These are phyloP conservation scores for Trichoderma oligosporum DNA, from an alignment of 2,329 filamentous ascomycete genomes.

Conservation along the genomic window DNA sequence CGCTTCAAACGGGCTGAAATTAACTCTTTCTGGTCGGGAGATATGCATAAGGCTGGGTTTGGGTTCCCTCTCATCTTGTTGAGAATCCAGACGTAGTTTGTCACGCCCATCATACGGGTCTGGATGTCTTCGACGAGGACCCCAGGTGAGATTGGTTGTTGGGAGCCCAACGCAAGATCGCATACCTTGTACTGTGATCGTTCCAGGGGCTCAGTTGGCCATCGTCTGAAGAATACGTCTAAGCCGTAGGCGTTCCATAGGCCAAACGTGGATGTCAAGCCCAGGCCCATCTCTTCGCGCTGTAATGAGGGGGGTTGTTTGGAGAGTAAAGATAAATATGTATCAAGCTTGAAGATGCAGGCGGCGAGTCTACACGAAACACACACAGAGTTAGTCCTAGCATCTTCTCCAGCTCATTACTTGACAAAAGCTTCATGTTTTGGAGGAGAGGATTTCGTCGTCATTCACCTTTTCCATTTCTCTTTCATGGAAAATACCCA, in stretches of 20 bases:
- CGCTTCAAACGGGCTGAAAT: constrained; percentile 15
- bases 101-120: constrained; percentile 31
- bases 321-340: constrained; percentile 34
- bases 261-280: constrained; percentile 33
- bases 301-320: constrained; percentile 33
- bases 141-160: constrained; percentile 27
- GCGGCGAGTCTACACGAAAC: constrained; percentile 30
- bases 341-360: constrained; percentile 38
- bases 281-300: constrained; percentile 37
- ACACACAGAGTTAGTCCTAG: too few species aligned
- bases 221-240: constrained; percentile 35
- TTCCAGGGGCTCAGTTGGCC: constrained; percentile 32
- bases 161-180: constrained; percentile 29
- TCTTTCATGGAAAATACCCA: constrained; percentile 32
- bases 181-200: constrained; percentile 31
- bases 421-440: too few species aligned
- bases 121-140: constrained; percentile 36
- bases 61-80: constrained; percentile 27
- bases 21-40: constrained; percentile 6
- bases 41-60: constrained; percentile 17
- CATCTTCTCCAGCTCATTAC: too few species aligned
- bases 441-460: too few species aligned
- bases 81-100: constrained; percentile 33
- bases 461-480: constrained; percentile 35
- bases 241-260: constrained; percentile 39